These are phyloP conservation scores for Phlebiopsis gigantea DNA, from an alignment of 768 basidiomycete genomes.

Conservation along the genomic window DNA sequence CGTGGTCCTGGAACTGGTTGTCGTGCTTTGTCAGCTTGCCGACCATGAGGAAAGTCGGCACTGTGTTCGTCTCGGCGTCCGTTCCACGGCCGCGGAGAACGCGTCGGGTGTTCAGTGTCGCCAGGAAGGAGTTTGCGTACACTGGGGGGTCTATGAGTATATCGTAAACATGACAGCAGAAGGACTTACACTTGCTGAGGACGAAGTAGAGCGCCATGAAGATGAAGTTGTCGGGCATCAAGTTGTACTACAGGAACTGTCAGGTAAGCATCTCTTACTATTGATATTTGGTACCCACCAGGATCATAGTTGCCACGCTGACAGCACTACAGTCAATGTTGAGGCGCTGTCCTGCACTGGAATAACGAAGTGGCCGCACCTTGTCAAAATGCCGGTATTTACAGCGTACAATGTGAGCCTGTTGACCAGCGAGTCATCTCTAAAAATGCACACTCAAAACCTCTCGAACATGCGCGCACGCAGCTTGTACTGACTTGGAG, in stretches of 20 bases:
- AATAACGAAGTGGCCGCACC: constrained; percentile 28
- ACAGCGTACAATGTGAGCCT: constrained; percentile 54
- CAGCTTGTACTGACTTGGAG: constrained; percentile 33
- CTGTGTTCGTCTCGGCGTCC: constrained; percentile 31
- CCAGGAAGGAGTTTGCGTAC: constrained; percentile 62
- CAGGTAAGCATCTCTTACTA: neutral
- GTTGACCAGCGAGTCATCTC: constrained; percentile 54
- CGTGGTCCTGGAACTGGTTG: constrained; percentile 12
- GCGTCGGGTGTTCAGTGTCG: constrained; percentile 61
- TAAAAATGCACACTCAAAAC: too few relatives aligned
- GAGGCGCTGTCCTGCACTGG: neutral
- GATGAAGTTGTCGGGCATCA: constrained; percentile 48
- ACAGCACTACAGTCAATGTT: constrained; percentile 29
- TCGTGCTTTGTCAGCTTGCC: constrained; percentile 21
- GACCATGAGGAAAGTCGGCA: constrained; percentile 26
- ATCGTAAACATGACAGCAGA: too few relatives aligned
- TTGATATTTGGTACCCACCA: constrained; percentile 34
- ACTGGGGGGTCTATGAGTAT: constrained; percentile 34
- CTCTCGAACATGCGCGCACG: too few relatives aligned
- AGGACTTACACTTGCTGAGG: constrained; percentile 53
- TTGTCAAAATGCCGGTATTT: constrained; percentile 60
- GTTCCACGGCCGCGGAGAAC: constrained; percentile 50
- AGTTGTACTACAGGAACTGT: constrained; percentile 43
- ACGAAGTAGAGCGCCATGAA: constrained; percentile 61
- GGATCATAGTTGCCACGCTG: constrained; percentile 47